Conservation (phyloP, 2,329 filamentous ascomycete species). For the Colletotrichum aenigma region DNA sequence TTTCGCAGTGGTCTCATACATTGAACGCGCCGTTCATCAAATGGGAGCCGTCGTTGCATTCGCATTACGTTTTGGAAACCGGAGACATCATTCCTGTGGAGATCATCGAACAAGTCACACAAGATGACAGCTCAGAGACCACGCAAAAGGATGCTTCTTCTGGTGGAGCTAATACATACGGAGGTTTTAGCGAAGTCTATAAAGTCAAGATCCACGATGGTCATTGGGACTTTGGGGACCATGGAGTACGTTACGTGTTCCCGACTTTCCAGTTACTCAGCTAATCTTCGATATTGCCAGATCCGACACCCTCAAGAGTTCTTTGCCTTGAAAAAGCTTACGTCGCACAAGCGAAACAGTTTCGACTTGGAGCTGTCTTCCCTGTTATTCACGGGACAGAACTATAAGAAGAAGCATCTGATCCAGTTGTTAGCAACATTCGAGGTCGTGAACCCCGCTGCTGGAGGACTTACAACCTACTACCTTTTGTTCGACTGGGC, state of each 20-base stretch:
- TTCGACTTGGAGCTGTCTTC: conserved; percentile 2
- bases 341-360: neutral
- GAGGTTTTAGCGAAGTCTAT: conserved; percentile 1
- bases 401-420: neutral
- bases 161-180: neutral
- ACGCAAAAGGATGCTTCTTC: neutral
- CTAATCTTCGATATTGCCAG: neutral
- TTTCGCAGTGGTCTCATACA: neutral
- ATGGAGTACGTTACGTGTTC: neutral
- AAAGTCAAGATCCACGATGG: conserved; percentile 3
- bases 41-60: neutral
- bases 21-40: neutral
- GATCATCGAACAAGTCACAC: neutral
- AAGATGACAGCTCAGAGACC: neutral
- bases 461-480: neutral
- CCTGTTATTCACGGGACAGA: neutral
- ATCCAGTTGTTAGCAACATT: conserved; percentile 5
- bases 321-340: conserved; percentile 12
- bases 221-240: conserved; percentile 2
- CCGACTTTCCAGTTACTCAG: neutral
- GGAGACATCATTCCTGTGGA: conserved; percentile 7
- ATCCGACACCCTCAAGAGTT: conserved; percentile 2
- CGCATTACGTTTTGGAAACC: neutral
- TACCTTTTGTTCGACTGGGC: conserved; percentile 8
- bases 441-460: neutral